Percentiles rank a stretch among this genome's conserved stretches.
Conservation (phyloP, 345 rosid species). For the Schrenkiella parvula region DNA sequence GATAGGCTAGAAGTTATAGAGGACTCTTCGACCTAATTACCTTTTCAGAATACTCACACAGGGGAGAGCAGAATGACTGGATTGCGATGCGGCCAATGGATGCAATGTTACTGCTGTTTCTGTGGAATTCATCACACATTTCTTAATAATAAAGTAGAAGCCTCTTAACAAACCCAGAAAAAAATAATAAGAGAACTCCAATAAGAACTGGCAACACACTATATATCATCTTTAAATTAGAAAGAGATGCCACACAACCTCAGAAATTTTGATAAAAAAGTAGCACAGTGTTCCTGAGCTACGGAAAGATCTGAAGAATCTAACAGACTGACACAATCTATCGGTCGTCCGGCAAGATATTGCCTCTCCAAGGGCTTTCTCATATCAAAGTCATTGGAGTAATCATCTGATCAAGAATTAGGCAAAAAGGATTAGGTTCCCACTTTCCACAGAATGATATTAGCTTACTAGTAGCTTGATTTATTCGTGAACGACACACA, state of each 20-base stretch:
- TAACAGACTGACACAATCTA: conserved; percentile 72
- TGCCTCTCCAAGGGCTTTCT: conserved; percentile 92
- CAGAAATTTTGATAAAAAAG: conserved; percentile 60
- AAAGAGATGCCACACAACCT: conserved; percentile 42
- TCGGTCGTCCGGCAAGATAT: conserved; percentile 43
- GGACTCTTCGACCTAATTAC: conserved; percentile 36
- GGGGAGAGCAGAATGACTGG: conserved; percentile 88
- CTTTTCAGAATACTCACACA: conserved; percentile 64
- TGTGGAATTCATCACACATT: conserved; percentile 30
- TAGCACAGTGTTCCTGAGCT: conserved; percentile 50
- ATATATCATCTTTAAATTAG: not conserved
- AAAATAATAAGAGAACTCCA: not conserved
- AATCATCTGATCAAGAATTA: conserved; percentile 51
- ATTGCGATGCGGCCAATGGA: conserved; percentile 70
- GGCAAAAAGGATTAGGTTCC: conserved; percentile 4
- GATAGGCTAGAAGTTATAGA: conserved; percentile 5
- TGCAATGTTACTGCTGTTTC: conserved; percentile 48
- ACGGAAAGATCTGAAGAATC: conserved; percentile 50
- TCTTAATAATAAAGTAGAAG: not conserved
- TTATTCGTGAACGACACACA: not conserved
- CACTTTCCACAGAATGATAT: not conserved
- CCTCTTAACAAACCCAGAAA: not conserved
- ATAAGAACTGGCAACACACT: not conserved
- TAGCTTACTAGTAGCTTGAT: not conserved
- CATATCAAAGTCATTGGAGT: conserved; percentile 84